These are phyloP conservation scores for Eutypella sp. DNA, from an alignment of 2,329 filamentous ascomycete species.

Conservation along the genomic window DNA sequence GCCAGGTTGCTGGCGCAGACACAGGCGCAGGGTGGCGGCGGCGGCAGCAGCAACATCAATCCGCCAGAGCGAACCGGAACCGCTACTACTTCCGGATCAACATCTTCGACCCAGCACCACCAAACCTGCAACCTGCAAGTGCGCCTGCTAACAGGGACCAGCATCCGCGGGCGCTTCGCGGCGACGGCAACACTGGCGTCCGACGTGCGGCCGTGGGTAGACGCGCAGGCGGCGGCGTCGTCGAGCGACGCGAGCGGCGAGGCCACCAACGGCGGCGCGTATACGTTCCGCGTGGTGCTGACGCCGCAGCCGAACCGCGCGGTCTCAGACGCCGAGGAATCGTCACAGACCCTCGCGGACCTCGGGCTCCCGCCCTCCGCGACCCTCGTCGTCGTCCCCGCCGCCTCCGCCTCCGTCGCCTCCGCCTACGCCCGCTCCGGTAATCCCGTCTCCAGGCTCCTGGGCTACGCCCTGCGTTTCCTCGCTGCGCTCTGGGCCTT, in stretches of 20 bases:
- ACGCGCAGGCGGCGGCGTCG: constrained; percentile 28
- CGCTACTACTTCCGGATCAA: no score
- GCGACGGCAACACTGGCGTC: constrained; percentile 55
- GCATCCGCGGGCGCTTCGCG: constrained; percentile 67
- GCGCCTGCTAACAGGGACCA: constrained; percentile 78
- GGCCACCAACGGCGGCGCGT: no score
- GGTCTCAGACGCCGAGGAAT: constrained; percentile 72
- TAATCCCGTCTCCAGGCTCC: constrained; percentile 23
- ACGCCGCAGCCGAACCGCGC: constrained; percentile 70
- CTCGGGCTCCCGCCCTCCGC: constrained; percentile 73
- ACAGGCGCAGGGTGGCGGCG: constrained; percentile 12
- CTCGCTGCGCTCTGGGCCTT: constrained; percentile 20
- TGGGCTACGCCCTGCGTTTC: constrained; percentile 12
- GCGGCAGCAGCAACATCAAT: constrained; percentile 12
- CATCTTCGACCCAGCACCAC: no score
- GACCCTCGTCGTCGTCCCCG: constrained; percentile 75
- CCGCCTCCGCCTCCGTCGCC: constrained; percentile 44
- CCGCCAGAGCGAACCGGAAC: no score
- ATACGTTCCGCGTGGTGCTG: constrained; percentile 79
- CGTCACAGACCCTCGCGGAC: constrained; percentile 57
- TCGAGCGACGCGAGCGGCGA: constrained; percentile 29
- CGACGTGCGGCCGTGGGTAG: constrained; percentile 74
- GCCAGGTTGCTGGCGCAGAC: constrained; percentile 21
- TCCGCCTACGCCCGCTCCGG: constrained; percentile 34
- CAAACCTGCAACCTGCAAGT: constrained; percentile 63